Evolutionary conservation across 2,329 filamentous ascomycete genomes (phyloP).

Genomic region (Passalora sequoiae): DNA sequence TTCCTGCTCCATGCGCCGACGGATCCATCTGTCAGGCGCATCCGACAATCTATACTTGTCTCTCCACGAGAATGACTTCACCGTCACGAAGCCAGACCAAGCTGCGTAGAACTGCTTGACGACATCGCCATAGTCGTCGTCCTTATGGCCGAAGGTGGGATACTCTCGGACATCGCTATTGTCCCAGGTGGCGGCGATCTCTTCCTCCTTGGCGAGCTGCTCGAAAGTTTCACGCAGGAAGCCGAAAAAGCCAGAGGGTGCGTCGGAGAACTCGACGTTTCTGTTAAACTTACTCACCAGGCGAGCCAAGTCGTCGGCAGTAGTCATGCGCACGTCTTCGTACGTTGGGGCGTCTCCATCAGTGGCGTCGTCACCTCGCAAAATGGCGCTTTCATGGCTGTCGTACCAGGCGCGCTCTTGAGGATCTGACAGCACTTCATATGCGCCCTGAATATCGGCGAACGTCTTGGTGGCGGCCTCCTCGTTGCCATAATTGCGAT

Average conservation of each 20-base stretch:
- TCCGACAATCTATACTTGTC: slow-evolving; percentile 79
- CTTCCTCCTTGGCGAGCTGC: slow-evolving; percentile 74
- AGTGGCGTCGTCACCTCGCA: slow-evolving; percentile 58
- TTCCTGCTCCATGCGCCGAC: slow-evolving; percentile 89
- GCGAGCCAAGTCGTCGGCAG: slow-evolving; percentile 69
- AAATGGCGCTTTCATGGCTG: slow-evolving; percentile 79
- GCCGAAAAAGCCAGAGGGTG: slow-evolving; percentile 77
- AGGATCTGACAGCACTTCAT: slow-evolving; percentile 91
- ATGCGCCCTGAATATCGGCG: slow-evolving; percentile 86
- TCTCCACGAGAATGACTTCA: slow-evolving; percentile 83
- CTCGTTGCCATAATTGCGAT: slow-evolving; percentile 83
- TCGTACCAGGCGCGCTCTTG: slow-evolving; percentile 98
- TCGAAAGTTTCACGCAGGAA: slow-evolving; percentile 72
- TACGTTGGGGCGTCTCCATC: slow-evolving; percentile 55
- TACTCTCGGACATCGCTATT: slow-evolving; percentile 59
- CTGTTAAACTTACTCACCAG: slow-evolving; percentile 77
- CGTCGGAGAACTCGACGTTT: slow-evolving; percentile 73
- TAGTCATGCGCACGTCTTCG: slow-evolving; percentile 69
- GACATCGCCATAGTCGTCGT: slow-evolving; percentile 67
- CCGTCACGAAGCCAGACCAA: slow-evolving; percentile 79
- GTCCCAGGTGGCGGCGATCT: slow-evolving; percentile 66
- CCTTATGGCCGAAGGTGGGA: slow-evolving; percentile 74
- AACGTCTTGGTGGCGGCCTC: slow-evolving; percentile 80
- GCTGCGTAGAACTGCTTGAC: slow-evolving; percentile 74
- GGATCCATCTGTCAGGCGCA: slow-evolving; percentile 76